Percentiles rank a stretch among this genome's conserved stretches.
Conservation (phyloP, 805 yeast genomes). For the Lachancea sp. region DNA sequence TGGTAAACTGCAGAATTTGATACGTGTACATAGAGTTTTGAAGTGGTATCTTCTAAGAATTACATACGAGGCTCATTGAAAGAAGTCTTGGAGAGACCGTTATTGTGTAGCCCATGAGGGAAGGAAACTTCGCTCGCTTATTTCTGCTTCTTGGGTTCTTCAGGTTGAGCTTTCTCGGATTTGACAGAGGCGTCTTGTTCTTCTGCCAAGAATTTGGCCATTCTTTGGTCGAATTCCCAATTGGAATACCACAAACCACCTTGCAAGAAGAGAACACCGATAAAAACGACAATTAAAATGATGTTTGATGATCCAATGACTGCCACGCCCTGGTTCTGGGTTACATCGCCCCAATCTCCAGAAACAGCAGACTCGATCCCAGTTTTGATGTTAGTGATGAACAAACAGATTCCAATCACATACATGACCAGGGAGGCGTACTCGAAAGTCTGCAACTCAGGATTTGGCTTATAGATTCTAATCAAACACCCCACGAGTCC, state of each 20-base stretch:
- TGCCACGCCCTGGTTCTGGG: constrained; percentile 74
- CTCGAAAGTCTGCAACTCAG: constrained; percentile 80
- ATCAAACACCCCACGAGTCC: constrained; percentile 70
- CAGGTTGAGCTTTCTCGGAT: constrained; percentile 8
- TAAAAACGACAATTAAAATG: constrained; percentile 60
- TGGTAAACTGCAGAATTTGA: constrained; percentile 37
- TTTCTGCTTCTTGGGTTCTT: constrained; percentile 11
- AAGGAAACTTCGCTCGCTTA: not conserved
- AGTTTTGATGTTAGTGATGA: constrained; percentile 76
- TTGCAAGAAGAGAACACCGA: constrained; percentile 81
- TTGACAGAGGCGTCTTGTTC: constrained; percentile 23
- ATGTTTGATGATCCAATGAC: constrained; percentile 87
- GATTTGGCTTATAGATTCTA: constrained; percentile 81
- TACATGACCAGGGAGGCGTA: constrained; percentile 76
- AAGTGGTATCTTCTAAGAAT: not conserved
- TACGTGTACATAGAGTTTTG: constrained; percentile 7
- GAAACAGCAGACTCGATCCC: constrained; percentile 64
- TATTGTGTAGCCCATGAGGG: not conserved
- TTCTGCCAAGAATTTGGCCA: constrained; percentile 29
- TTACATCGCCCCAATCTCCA: constrained; percentile 93
- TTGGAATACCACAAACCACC: constrained; percentile 85
- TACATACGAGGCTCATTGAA: too few species aligned
- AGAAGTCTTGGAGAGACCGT: too few species aligned
- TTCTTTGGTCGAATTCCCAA: constrained; percentile 43
- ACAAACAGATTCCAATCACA: constrained; percentile 68